Base-by-base conservation (phyloP, 2,329 filamentous ascomycete genomes). In the Lasiodiplodia gonubiensis region DNA sequence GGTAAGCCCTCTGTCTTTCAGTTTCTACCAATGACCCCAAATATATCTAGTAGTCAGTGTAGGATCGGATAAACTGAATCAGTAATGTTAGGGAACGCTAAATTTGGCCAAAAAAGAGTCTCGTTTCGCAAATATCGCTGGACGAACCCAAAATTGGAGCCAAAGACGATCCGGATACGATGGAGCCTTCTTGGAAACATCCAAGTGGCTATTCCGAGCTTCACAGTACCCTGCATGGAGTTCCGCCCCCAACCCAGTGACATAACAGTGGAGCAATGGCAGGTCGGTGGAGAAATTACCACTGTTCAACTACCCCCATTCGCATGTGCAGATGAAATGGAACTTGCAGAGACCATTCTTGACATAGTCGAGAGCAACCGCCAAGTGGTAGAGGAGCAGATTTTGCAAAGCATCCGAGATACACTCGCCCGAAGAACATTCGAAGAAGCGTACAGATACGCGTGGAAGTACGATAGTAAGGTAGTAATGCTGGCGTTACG, bases 21-120 rank as follows among this genome's bases (percentile, higher is more conserved):
- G 8, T 33, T 0, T 33, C 18, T 1, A 2, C 1, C 14, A 16
- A 14, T 11, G n/a, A 4, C 2, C 2, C 14, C 2, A 21, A n/a
- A 14, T 54, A 14, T 10, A n/a, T n/a, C n/a, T 30, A 30, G 7
- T 30, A 30, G 10, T 1, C 1, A 8, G 7, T 33, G 2, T 10
- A 10, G 2, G 8, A 10, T 8, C 30, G 7, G 7, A 8, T 33
- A 0, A 33, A 2, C 30, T 10, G n/a, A 12, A 30, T 11, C 18
- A 16, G 11, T 3, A 10, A 4, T 7, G 12, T 35, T 16, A 54
- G 51, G 25, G 33, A 54, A 54, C 16, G 16, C 25, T 2, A 54
- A 54, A 11, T 54, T 54, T 16, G 51, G 51, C 14, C 51, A 54
- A n/a, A 1, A n/a, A 7, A 30, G 27, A 10, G 27, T 3, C 8